These are phyloP conservation scores for Pestalotiopsis sp. DNA, from an alignment of 2,329 filamentous ascomycete genomes.

Conservation along the genomic window DNA sequence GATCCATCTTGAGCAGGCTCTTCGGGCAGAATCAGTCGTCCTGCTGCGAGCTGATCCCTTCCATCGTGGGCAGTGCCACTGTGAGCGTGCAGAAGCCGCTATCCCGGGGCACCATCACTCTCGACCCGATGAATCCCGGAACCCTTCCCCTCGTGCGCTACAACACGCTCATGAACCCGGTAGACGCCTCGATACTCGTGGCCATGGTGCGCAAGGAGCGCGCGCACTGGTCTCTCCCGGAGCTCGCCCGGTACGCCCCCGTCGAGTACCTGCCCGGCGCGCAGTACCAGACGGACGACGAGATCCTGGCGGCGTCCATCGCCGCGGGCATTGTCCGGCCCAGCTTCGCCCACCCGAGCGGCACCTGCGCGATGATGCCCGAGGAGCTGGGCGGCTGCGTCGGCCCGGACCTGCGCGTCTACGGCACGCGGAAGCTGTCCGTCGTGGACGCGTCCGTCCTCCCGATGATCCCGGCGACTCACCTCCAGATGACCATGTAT, in stretches of 20 bases:
- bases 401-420: slow-evolving; percentile 32
- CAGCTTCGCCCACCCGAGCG: slow-evolving; percentile 28
- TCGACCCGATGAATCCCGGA: slow-evolving; percentile 43
- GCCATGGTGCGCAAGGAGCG: slow-evolving; percentile 40
- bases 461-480: slow-evolving; percentile 34
- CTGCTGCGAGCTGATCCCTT: slow-evolving; percentile 3
- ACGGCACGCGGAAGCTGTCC: slow-evolving; percentile 35
- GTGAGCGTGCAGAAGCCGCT: slow-evolving; percentile 38
- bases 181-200: slow-evolving; percentile 52
- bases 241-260: slow-evolving; percentile 34
- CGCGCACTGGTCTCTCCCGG: slow-evolving; percentile 30
- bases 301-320: slow-evolving; percentile 30
- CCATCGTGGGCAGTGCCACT: slow-evolving; percentile 12
- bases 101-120: slow-evolving; percentile 57
- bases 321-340: slow-evolving; percentile 20
- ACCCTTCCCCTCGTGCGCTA: slow-evolving; percentile 51
- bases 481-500: slow-evolving; percentile 32
- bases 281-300: slow-evolving; percentile 26
- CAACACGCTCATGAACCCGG: slow-evolving; percentile 44
- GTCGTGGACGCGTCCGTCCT: slow-evolving; percentile 39
- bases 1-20: slow-evolving; percentile 12
- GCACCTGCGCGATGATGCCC: slow-evolving; percentile 36
- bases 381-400: slow-evolving; percentile 36
- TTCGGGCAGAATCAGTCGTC: slow-evolving; percentile 1
- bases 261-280: slow-evolving; percentile 37